Evolutionary conservation across 1,284 basidiomycete genomes (phyloP), one percentile per base, ranked within the genome.

Genomic region (Ceratobasidium sp.): DNA sequence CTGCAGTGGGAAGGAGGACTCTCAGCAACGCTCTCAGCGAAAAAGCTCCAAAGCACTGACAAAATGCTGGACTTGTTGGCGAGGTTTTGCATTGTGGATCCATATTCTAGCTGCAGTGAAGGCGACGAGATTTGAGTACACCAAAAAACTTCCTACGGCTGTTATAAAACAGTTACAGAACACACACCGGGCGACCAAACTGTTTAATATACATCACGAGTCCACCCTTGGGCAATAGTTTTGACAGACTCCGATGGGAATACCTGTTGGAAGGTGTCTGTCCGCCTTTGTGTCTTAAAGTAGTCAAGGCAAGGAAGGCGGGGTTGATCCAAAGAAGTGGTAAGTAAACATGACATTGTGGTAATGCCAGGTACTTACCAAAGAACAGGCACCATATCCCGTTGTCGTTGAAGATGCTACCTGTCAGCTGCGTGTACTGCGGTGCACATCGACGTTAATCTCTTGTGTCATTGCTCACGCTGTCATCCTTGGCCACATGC

Each of bases 81-180:
- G 43, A n/a, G 58, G 18, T 35, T 35, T n/a, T 13, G 58, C 35
- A 2, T 26, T 21, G 13, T 61, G 58, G 58, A 13, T 61, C 14
- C 58, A 61, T 61, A 61, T 61, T 16, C 38, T 61, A 13, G 58
- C 58, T 16, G 58, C 58, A 4, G 35, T 61, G 2, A 21, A 61
- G 38, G 18, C 28, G 3, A 8, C 9, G 3, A 35, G 58, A 13
- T 13, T 61, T 5, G 43, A 61, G 14, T 38, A 61, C 43, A 35
- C 58, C 8, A 9, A n/a, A 11, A 16, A 46, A 16, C 58, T 43
- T 38, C 58, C 58, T 5, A 44, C 35, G 13, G 58, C 38, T 21
- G 58, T 61, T 4, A 28, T 61, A 6, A 61, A 44, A 23, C 28
- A 44, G n/a, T 35, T 61, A 21, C 58, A 44, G 38, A 26, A 21